Evolutionary conservation across 2,329 filamentous ascomycete species (phyloP), one percentile per base, ranked within the genome.

Genomic region (Cladophialophora exuberans): DNA sequence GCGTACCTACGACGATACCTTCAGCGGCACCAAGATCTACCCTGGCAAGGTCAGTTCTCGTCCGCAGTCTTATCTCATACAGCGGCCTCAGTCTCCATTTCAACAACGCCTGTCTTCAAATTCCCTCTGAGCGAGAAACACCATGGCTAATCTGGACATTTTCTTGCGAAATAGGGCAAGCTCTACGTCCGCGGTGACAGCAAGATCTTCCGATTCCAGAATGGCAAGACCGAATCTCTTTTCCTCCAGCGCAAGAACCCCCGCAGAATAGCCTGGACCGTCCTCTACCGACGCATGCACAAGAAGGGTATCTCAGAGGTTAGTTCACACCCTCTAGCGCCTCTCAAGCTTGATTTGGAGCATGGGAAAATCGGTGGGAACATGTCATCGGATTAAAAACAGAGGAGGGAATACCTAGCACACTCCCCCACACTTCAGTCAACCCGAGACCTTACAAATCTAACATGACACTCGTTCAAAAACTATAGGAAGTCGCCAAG

Each of bases 191-290:
- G 94, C 80, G 92, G 93, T 76, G 94, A 99, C 86, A 96, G 89
- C 91, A 99, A 97, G 86, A 87, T 97, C 85, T 99, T 99, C 89
- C 92, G 94, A 77, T 99, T 99, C 89, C 91, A 96, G 82, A 97
- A 96, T 82, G 91, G 94, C 84, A 99, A 99, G 84, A 93, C 90
- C 81, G 94, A 99, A 83, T 96, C 91, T 69, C 90, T 99, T 69
- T 99, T 99, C 87, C 90, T 97, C 71, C 94, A 99, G 86, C 93
- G 94, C 85, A 99, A 99, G 90, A 99, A 99, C 87, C 94, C 94
- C 77, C 93, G 94, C 80, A 91, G 93, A 78, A 97, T 99, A 79
- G 87, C 93, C 70, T 99, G 94, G 94, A 99, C 94, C 68, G 87
- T 92, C 72, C 89, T 99, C 66, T 99, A 90, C 90, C 88, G 94